Conservation (phyloP, 2,329 filamentous ascomycete genomes). For the Arthroderma uncinatum region DNA sequence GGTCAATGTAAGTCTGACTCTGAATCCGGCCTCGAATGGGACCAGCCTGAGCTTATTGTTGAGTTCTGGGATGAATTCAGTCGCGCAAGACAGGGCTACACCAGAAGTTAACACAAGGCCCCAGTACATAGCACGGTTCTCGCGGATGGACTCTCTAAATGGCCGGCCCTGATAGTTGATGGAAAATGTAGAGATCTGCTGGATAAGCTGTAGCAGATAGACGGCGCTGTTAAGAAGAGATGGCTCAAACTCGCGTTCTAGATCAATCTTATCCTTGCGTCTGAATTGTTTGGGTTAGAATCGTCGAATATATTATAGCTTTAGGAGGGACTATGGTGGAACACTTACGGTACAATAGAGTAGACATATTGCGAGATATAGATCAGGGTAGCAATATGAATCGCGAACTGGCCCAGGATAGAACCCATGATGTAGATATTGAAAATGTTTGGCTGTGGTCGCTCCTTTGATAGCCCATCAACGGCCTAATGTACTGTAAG, state of each 20-base stretch:
- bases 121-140: slow-evolving; percentile 98
- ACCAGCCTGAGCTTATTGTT: slow-evolving; percentile 90
- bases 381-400: slow-evolving; percentile 87
- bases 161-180: slow-evolving; percentile 99
- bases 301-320: not conserved
- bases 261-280: slow-evolving; percentile 57
- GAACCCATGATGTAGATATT: slow-evolving; percentile 98
- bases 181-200: slow-evolving; percentile 97
- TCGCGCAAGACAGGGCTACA: slow-evolving; percentile 87
- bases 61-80: slow-evolving; percentile 89
- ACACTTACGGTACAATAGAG: slow-evolving; percentile 65
- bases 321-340: not conserved
- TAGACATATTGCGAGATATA: slow-evolving; percentile 89
- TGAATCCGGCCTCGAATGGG: slow-evolving; percentile 81
- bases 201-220: slow-evolving; percentile 93
- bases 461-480: slow-evolving; percentile 89
- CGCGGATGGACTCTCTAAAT: slow-evolving; percentile 88
- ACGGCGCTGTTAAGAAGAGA: slow-evolving; percentile 93
- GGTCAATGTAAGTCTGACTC: slow-evolving; percentile 65
- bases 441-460: slow-evolving; percentile 97
- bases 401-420: slow-evolving; percentile 90
- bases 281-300: not conserved
- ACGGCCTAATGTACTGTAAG: slow-evolving; percentile 49
- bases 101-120: slow-evolving; percentile 81
- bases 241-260: slow-evolving; percentile 88